These are phyloP conservation scores for Ophiostoma piceae DNA, from an alignment of 2,329 filamentous ascomycete genomes.

Conservation along the genomic window DNA sequence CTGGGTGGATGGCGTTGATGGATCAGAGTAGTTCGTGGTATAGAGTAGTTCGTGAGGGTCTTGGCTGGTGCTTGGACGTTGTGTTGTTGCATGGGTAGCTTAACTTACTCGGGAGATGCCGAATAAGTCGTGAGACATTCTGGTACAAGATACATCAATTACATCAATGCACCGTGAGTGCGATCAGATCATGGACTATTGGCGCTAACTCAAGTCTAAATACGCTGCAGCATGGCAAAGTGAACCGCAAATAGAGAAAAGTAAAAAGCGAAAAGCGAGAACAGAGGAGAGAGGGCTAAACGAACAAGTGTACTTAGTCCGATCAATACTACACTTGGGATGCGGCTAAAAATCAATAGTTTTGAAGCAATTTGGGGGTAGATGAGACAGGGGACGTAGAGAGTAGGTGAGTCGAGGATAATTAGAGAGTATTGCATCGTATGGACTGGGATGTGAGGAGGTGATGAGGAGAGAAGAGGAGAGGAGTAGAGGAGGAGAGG, in stretches of 20 bases:
- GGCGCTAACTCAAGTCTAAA: neutral
- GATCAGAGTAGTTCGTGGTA: neutral
- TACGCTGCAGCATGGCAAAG: too few species aligned
- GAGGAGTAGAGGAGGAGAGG: too few species aligned
- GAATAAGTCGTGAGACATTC: neutral
- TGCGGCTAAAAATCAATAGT: neutral
- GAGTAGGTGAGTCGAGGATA: neutral
- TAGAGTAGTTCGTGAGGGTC: neutral
- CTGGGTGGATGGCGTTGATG: neutral
- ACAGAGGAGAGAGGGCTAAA: neutral
- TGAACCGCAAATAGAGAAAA: too few species aligned
- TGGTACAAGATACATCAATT: too few species aligned
- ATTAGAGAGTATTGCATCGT: neutral
- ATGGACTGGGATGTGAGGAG: too few species aligned
- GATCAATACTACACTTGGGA: slow-evolving; percentile 7
- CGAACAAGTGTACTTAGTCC: neutral
- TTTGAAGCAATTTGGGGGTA: neutral
- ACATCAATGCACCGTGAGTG: too few species aligned
- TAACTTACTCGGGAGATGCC: neutral
- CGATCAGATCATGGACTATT: neutral
- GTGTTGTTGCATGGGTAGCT: neutral
- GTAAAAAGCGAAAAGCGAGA: too few species aligned
- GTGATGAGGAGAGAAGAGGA: neutral
- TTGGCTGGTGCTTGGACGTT: neutral
- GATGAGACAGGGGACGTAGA: neutral